These are phyloP conservation scores for Codiaeum variegatum DNA, from an alignment of 441 rosid species.

Conservation along the genomic window DNA sequence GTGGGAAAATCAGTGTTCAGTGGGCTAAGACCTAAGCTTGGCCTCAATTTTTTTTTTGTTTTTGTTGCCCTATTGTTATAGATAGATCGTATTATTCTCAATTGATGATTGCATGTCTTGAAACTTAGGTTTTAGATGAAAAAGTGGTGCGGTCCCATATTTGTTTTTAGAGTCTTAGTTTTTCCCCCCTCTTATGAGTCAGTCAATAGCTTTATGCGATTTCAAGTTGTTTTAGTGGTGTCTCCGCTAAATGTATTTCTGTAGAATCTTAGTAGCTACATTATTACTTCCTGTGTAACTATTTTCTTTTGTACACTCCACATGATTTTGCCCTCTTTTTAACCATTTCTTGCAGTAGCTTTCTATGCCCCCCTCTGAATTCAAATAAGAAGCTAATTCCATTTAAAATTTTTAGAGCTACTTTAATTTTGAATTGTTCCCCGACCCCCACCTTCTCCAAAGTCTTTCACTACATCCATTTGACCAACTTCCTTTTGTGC, in stretches of 20 bases:
- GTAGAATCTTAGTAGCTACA: not conserved
- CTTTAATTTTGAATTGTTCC: not conserved
- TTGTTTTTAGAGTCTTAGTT: conserved; percentile 17
- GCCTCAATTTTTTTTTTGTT: conserved; percentile 19
- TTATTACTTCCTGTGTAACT: not conserved
- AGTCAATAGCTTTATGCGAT: not conserved
- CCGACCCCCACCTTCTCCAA: too few species aligned
- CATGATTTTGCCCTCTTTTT: not conserved
- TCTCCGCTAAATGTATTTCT: not conserved
- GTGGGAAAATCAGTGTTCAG: conserved; percentile 39
- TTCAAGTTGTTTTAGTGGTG: not conserved
- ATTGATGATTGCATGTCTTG: conserved; percentile 21
- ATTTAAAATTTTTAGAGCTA: not conserved
- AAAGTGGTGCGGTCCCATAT: conserved; percentile 7
- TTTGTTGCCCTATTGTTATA: conserved; percentile 27
- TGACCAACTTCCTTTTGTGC: not conserved
- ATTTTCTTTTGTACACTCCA: not conserved
- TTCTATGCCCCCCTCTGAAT: not conserved
- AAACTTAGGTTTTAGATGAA: conserved; percentile 27
- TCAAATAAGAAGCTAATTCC: not conserved
- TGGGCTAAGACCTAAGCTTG: conserved; percentile 41
- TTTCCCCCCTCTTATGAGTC: conserved; percentile 7
- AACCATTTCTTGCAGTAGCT: not conserved
- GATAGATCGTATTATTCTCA: conserved; percentile 20
- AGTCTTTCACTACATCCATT: not conserved